phyloP scores from a whole-genome alignment of 208 protist species.

The Leishmania mexicana region DNA sequence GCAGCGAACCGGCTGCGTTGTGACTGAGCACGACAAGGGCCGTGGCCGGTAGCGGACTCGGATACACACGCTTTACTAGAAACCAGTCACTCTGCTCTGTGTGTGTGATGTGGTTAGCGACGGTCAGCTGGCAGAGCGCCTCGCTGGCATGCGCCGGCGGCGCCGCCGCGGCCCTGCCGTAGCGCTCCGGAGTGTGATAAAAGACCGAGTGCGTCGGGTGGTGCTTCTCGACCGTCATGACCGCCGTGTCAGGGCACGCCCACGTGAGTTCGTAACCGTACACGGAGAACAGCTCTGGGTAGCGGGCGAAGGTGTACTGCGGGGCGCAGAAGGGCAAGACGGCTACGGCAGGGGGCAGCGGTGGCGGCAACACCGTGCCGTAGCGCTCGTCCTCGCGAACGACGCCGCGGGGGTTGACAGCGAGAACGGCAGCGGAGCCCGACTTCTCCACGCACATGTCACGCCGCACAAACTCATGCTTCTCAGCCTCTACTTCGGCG shows the following conservation, averaged over 20 bases:
- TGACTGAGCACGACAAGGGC: conserved; percentile 64
- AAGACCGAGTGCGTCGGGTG: conserved; percentile 56
- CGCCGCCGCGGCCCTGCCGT: conserved; percentile 6
- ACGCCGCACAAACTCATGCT: conserved; percentile 54
- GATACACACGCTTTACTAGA: conserved; percentile 65
- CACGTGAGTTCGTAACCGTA: conserved; percentile 80
- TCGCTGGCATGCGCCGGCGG: conserved; percentile 16
- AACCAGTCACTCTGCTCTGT: conserved; percentile 66
- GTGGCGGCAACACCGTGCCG: conserved; percentile 33
- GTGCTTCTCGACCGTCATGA: conserved; percentile 42
- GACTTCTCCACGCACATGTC: conserved; percentile 60
- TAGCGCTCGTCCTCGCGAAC: conserved; percentile 52
- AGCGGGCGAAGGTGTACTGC: conserved; percentile 74
- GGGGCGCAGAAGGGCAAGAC: conserved; percentile 75
- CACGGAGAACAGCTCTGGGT: conserved; percentile 59
- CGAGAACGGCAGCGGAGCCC: conserved; percentile 52
- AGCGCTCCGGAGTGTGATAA: conserved; percentile 37
- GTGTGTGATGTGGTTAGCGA: conserved; percentile 67
- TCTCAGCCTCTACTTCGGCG: conserved; percentile 37
- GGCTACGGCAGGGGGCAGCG: conserved; percentile 51
- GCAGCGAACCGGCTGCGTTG: conserved; percentile 47
- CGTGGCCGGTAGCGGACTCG: conserved; percentile 34
- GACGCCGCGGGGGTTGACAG: conserved; percentile 56
- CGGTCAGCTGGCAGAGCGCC: conserved; percentile 58
- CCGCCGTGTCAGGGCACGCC: conserved; percentile 40